These are phyloP conservation scores for Colletotrichum lentis DNA, from an alignment of 2,329 filamentous ascomycete species.

Conservation along the genomic window DNA sequence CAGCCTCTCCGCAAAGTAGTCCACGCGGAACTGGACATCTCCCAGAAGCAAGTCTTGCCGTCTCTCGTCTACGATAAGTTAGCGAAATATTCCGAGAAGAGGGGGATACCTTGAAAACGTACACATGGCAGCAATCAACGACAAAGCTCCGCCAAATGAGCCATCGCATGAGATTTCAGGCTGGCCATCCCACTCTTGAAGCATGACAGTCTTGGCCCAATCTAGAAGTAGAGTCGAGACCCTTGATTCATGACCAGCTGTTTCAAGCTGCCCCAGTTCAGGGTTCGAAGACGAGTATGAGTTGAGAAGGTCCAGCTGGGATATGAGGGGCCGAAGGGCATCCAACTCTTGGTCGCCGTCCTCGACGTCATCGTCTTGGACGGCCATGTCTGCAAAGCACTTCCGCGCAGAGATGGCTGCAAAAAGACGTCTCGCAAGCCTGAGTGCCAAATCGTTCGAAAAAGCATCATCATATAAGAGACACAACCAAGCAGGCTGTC, in stretches of 20 bases:
- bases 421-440: slow-evolving; percentile 66
- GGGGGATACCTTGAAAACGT: slow-evolving; percentile 49
- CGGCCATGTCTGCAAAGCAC: slow-evolving; percentile 58
- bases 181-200: slow-evolving; percentile 82
- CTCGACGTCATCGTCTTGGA: slow-evolving; percentile 48
- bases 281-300: slow-evolving; percentile 55
- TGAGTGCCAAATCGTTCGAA: slow-evolving; percentile 66
- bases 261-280: slow-evolving; percentile 60
- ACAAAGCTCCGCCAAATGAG: slow-evolving; percentile 78
- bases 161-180: slow-evolving; percentile 74
- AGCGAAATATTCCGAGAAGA: background rate
- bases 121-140: slow-evolving; percentile 77
- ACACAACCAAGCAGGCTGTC: slow-evolving; percentile 60
- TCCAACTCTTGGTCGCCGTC: slow-evolving; percentile 48
- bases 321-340: slow-evolving; percentile 58
- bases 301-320: slow-evolving; percentile 62
- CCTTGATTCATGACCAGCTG: slow-evolving; percentile 64
- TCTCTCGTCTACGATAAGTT: slow-evolving; percentile 61
- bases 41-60: slow-evolving; percentile 70
- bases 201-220: slow-evolving; percentile 77
- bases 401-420: slow-evolving; percentile 63
- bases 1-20: slow-evolving; percentile 78
- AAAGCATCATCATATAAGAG: slow-evolving; percentile 71
- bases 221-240: slow-evolving; percentile 69
- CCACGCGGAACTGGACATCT: slow-evolving; percentile 75